Evolutionary conservation across 208 protist genomes (phyloP).

Genomic region (Acanthamoeba divionensis): DNA sequence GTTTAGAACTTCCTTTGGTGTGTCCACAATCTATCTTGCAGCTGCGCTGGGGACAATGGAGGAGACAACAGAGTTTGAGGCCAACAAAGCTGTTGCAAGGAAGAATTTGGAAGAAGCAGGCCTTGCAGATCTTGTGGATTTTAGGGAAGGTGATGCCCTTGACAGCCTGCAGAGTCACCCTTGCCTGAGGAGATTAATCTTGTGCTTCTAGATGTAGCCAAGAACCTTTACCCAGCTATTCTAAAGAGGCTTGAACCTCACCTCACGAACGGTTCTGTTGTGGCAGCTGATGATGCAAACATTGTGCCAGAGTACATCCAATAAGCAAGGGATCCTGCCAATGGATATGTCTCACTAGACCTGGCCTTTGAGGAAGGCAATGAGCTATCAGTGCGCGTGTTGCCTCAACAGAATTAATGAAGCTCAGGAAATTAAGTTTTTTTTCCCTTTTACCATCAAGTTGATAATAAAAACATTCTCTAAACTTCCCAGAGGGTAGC

Average conservation of each 20-base stretch:
- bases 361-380: slow-evolving; percentile 7
- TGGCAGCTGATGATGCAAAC: background rate
- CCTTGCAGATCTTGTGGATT: background rate
- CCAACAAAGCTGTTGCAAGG: background rate
- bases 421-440: no score
- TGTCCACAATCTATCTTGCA: background rate
- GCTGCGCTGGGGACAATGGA: background rate
- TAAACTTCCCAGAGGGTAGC: no score
- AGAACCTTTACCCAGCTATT: slow-evolving; percentile 1
- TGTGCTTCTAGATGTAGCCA: background rate
- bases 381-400: background rate
- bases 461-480: no score
- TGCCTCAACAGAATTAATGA: no score
- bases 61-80: background rate
- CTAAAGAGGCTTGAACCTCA: slow-evolving; percentile 5
- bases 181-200: background rate
- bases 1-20: slow-evolving; percentile 17
- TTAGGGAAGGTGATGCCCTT: background rate
- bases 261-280: background rate
- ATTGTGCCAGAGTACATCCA: background rate
- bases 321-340: background rate
- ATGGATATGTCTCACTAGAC: slow-evolving; percentile 9
- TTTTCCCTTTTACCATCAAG: no score
- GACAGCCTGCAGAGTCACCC: background rate
- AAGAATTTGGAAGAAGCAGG: background rate